phyloP scores from a whole-genome alignment of 768 basidiomycete species.

The Neoboletus subvelutipes region DNA sequence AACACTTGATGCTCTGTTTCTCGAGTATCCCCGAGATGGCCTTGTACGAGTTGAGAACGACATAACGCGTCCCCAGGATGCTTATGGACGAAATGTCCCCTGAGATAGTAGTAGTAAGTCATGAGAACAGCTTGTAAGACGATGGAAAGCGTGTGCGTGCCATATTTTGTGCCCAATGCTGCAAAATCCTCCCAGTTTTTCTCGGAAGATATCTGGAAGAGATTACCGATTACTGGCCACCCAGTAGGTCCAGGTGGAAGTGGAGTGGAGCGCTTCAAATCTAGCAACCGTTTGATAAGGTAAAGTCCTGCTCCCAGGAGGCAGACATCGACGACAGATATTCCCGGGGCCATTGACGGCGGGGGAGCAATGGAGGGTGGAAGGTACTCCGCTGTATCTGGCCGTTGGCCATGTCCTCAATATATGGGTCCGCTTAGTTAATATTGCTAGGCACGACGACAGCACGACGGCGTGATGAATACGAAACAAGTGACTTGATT shows the following conservation, averaged over 20 bases:
- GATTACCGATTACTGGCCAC: constrained; percentile 50
- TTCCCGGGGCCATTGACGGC: background rate
- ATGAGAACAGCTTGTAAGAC: background rate
- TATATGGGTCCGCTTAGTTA: background rate
- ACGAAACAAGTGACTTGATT: too few species aligned
- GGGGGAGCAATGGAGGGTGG: background rate
- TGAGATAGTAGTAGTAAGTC: background rate
- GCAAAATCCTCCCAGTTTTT: constrained; percentile 54
- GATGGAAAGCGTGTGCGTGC: constrained; percentile 26
- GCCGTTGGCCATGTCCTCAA: background rate
- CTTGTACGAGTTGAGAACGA: constrained; percentile 50
- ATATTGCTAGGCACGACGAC: background rate
- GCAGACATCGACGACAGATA: constrained; percentile 6
- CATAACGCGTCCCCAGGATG: constrained; percentile 43
- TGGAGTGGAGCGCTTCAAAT: background rate
- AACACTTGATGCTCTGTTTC: constrained; percentile 49
- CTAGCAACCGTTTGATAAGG: background rate
- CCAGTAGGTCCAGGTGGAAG: constrained; percentile 25
- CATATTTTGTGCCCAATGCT: constrained; percentile 53
- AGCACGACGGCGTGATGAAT: too few species aligned
- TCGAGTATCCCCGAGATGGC: constrained; percentile 50
- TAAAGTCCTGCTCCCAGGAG: constrained; percentile 21
- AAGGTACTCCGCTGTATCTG: too few species aligned
- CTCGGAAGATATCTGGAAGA: constrained; percentile 50
- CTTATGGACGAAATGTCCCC: too few species aligned